Conservation (phyloP, 495 filamentous ascomycete genomes). For the Penicillium cinerascens region DNA sequence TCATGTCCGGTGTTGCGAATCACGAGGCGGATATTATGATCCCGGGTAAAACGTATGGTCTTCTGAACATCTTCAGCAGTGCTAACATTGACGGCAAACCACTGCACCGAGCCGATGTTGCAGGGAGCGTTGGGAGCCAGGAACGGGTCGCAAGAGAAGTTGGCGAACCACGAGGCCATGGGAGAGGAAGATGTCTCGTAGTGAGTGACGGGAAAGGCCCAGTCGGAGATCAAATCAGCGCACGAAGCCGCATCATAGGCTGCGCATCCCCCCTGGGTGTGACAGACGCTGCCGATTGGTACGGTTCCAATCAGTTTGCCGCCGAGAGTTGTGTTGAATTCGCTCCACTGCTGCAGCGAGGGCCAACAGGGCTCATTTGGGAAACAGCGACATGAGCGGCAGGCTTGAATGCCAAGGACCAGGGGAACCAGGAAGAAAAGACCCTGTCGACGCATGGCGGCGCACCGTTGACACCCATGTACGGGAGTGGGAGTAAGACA, state of each 20-base stretch:
- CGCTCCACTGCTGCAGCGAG: constrained; percentile 18
- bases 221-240: constrained; percentile 15
- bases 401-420: not conserved
- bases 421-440: not conserved
- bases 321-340: constrained; percentile 26
- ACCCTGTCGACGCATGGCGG: not conserved
- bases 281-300: constrained; percentile 37
- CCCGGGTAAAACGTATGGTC: constrained; percentile 41
- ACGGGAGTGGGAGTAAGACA: not conserved
- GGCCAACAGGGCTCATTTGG: constrained; percentile 34
- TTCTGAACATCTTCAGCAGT: constrained; percentile 13
- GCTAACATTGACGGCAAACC: constrained; percentile 41
- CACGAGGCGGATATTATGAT: constrained; percentile 57
- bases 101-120: constrained; percentile 46
- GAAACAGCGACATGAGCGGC: constrained; percentile 23
- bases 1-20: constrained; percentile 61
- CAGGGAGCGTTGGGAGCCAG: constrained; percentile 39
- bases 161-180: constrained; percentile 44
- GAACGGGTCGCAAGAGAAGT: constrained; percentile 51
- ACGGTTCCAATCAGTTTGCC: constrained; percentile 29
- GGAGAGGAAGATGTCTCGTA: constrained; percentile 31
- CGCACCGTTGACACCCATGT: not conserved
- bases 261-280: constrained; percentile 15
- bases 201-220: constrained; percentile 22
- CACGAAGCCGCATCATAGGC: constrained; percentile 27